phyloP scores from a whole-genome alignment of 805 yeast species.

The Pichia eremophila region DNA sequence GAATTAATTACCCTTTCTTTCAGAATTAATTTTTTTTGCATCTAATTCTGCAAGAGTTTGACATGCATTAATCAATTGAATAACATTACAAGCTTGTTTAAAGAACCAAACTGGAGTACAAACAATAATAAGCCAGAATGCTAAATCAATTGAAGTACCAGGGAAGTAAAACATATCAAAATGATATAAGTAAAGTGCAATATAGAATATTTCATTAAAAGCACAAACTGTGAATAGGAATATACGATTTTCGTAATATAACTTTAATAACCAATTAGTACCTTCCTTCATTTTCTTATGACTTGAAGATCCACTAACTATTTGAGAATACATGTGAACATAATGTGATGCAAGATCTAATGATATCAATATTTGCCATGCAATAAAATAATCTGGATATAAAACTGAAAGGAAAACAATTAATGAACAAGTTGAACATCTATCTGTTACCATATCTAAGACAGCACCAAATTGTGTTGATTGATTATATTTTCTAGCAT shows the following conservation, averaged over 20 bases:
- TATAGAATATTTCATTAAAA: constrained; percentile 86
- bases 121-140: constrained; percentile 32
- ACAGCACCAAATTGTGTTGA: constrained; percentile 93
- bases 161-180: constrained; percentile 43
- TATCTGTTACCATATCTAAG: constrained; percentile 96
- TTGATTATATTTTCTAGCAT: constrained; percentile 84
- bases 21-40: constrained; percentile 34
- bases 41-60: constrained; percentile 69
- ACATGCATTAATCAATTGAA: constrained; percentile 85
- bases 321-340: constrained; percentile 96
- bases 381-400: constrained; percentile 58
- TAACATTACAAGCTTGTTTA: constrained; percentile 82
- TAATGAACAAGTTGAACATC: constrained; percentile 93
- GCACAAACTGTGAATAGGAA: constrained; percentile 87
- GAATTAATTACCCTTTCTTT: constrained; percentile 3
- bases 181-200: constrained; percentile 73
- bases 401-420: constrained; percentile 75
- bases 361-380: constrained; percentile 79
- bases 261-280: constrained; percentile 60
- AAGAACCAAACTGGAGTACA: constrained; percentile 83
- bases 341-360: constrained; percentile 89
- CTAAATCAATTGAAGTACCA: constrained; percentile 23
- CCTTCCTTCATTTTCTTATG: constrained; percentile 77
- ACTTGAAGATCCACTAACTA: constrained; percentile 65
- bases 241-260: constrained; percentile 78